A percentile compares a stretch with the other conserved stretches of the same genome.
Evolutionary conservation across 768 basidiomycete genomes (phyloP).

Genomic region (Suillus placidus): DNA sequence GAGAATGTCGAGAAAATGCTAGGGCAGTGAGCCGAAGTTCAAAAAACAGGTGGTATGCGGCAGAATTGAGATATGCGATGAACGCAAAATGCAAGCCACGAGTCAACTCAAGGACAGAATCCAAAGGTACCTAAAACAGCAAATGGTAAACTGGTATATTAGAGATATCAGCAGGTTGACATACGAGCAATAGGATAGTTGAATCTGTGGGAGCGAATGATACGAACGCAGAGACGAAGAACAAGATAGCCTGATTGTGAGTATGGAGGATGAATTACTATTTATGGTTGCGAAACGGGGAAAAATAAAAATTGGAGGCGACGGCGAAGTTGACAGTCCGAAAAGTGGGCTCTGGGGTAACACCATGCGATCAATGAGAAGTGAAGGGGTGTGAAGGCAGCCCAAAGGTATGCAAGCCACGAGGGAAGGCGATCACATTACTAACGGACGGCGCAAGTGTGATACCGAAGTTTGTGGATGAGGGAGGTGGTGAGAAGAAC

Average conservation of each 20-base stretch:
- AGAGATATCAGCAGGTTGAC: slow-evolving; percentile 34
- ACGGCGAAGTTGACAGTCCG: slow-evolving; percentile 19
- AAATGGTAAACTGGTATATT: slow-evolving; percentile 35
- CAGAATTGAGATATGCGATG: slow-evolving; percentile 13
- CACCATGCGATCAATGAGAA: too few relatives aligned
- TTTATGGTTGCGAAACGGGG: slow-evolving; percentile 30
- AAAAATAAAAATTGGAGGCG: slow-evolving; percentile 28
- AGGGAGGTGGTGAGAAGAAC: slow-evolving; percentile 36
- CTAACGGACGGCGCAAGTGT: slow-evolving; percentile 25
- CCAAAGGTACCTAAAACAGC: slow-evolving; percentile 9
- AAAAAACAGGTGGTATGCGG: too few relatives aligned
- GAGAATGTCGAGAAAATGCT: too few relatives aligned
- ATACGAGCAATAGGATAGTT: slow-evolving; percentile 30
- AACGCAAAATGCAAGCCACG: slow-evolving; percentile 11
- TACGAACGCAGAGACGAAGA: slow-evolving; percentile 20
- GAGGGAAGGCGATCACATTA: slow-evolving; percentile 27
- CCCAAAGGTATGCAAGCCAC: too few relatives aligned
- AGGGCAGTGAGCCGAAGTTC: too few relatives aligned
- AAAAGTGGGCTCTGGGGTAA: slow-evolving; percentile 18
- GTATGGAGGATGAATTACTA: slow-evolving; percentile 27
- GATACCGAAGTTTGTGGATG: slow-evolving; percentile 32
- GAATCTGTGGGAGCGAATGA: slow-evolving; percentile 19
- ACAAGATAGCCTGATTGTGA: slow-evolving; percentile 17
- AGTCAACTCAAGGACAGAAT: slow-evolving; percentile 11
- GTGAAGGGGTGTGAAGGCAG: too few relatives aligned